Evolutionary conservation across 2,329 filamentous ascomycete species (phyloP), one percentile per base, ranked within the genome.

Genomic region (Colletotrichum gigasporum): DNA sequence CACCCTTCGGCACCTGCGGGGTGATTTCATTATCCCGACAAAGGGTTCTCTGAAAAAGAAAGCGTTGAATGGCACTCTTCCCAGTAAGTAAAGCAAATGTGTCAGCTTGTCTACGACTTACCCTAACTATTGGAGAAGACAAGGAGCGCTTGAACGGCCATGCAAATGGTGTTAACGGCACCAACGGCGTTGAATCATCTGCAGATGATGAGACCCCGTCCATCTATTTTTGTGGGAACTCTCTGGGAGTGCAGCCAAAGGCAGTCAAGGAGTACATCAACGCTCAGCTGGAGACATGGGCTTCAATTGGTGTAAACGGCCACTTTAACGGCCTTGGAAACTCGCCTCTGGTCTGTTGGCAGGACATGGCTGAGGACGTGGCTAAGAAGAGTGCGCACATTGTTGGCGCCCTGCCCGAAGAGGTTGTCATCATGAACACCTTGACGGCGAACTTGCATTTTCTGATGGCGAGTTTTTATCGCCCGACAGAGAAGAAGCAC

Each of bases 351-450:
- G 83, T 85, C 2, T 85, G 89, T 24, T 97, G 93, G 88, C 85
- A 96, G 68, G 86, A 95, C 73, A 87, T 96, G 63, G 92, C 94
- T 37, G 91, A 92, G 66, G 87, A 89, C 60, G 90, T 92, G 30
- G 88, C 92, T 26, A 82, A 82, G 52, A 84, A 90, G 71, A 91
- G 91, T 72, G 87, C 91, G 2, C 88, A 87, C 28, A 81, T 97
- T 16, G 90, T 97, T 10, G 94, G 94, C 16, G 92, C 92, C 0
- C 80, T 85, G 2, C 79, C 88, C 1, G 83, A 83, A 55, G 93
- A 97, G 78, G 89, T 97, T 14, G 92, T 93, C 54, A 87, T 94
- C 51, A 97, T 97, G 94, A 92, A 94, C 74, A 94, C 91, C 0
- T 78, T 97, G 71, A 97, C 92, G 2, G 87, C 85, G 20, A 96